Base-by-base conservation (phyloP, 2,329 filamentous ascomycete species). In the Phaeosphaeria sp. region DNA sequence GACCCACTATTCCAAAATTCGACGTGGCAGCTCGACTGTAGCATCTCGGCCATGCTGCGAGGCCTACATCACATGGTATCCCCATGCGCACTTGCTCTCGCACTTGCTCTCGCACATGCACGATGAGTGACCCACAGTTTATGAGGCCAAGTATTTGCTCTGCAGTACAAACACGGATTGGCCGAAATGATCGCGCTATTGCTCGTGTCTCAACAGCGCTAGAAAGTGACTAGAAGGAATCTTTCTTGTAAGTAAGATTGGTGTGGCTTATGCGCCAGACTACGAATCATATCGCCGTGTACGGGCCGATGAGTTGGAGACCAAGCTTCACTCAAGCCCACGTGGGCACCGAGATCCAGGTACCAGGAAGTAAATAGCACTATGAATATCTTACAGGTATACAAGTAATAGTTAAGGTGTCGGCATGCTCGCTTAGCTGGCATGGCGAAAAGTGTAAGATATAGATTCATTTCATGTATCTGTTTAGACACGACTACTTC, bases 191-290 rank as follows among this genome's bases (percentile, higher is more conserved):
- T 21, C 18, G 42, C 42, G 18, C 42, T 44, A 44, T 44, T 44
- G 18, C 18, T 22, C 42, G 42, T 44, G 42, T 44, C 42, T 44
- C 42, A 44, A 44, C 42, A 44, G 42, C 42, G 42, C 44, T 46
- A 46, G 44, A 23, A 46, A 13, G 44, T 15, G 6, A 13, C 30
- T 36, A 36, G 30, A 36, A 36, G 22, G 21, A 46, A 46, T 9
- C 21, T 46, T 46, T n/a, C 44, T 46, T 21, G 15, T 3, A n/a
- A 25, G 17, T 22, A 46, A 46, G 11, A 46, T 23, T 23, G 44
- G 21, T 23, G 22, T 21, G 42, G 42, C 42, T 44, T 17, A 15
- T 21, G 42, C 42, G 13, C n/a, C 42, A 44, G 18, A 22, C 42
- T 21, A 44, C 11, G 9, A 10, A 10, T 22, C 18, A 44, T 7